A percentile compares a stretch with the other conserved stretches of the same genome.
phyloP scores from a whole-genome alignment of 257 asterid genomes.

The Verbascum thapsus region DNA sequence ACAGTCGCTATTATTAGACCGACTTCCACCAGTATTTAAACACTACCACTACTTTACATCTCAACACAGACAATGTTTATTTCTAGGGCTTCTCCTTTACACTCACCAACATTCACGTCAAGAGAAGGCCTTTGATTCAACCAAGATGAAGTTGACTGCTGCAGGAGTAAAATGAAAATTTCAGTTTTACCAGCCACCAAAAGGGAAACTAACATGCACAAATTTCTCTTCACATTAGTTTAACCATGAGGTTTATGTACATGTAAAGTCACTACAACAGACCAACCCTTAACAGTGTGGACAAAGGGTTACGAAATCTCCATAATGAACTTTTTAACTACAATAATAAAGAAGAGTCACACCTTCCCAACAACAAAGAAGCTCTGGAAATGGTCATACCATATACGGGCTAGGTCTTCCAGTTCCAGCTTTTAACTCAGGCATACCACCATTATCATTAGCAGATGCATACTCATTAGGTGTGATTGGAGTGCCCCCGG shows the following conservation, averaged over 20 bases:
- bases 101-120: slow-evolving; percentile 94
- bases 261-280: not conserved
- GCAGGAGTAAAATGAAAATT: slow-evolving; percentile 39
- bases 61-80: not conserved
- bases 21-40: slow-evolving; percentile 23
- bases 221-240: not conserved
- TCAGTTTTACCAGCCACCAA: slow-evolving; percentile 27
- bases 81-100: slow-evolving; percentile 17
- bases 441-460: slow-evolving; percentile 55
- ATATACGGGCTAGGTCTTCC: slow-evolving; percentile 81
- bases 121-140: slow-evolving; percentile 84
- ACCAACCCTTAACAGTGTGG: slow-evolving; percentile 16
- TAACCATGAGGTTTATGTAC: not conserved
- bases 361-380: slow-evolving; percentile 18
- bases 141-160: slow-evolving; percentile 91
- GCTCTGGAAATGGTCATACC: slow-evolving; percentile 45
- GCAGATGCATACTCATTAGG: slow-evolving; percentile 64
- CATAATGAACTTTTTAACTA: slow-evolving; percentile 10
- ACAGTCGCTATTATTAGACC: slow-evolving; percentile 12
- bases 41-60: slow-evolving; percentile 19
- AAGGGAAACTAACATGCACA: slow-evolving; percentile 15
- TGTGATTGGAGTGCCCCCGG: slow-evolving; percentile 90
- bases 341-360: slow-evolving; percentile 16
- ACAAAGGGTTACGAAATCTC: not conserved
- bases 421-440: slow-evolving; percentile 54